Evolutionary conservation across 768 basidiomycete species (phyloP).

Genomic region (Paxillus rubicundulus): DNA sequence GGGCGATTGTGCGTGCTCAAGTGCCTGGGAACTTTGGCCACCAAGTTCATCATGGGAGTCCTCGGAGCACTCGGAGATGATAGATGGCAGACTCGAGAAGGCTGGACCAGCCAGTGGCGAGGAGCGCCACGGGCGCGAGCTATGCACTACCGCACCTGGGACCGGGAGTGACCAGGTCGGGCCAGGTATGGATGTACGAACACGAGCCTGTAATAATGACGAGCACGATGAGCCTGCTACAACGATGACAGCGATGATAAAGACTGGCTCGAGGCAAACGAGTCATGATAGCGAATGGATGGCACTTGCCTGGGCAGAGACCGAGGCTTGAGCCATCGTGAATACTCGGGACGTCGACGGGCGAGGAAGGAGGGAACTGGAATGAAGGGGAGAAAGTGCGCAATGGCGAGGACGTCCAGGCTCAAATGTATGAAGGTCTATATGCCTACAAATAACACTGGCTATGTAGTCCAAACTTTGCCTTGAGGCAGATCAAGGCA

Average conservation of each 20-base stretch:
- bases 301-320: background rate
- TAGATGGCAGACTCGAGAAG: slow-evolving; percentile 25
- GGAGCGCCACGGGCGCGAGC: slow-evolving; percentile 29
- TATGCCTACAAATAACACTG: background rate
- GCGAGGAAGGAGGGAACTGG: too few species aligned
- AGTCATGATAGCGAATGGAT: background rate
- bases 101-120: slow-evolving; percentile 28
- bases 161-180: slow-evolving; percentile 6
- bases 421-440: too few species aligned
- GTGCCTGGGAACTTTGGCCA: background rate
- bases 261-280: background rate
- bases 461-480: background rate
- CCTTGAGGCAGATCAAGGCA: background rate
- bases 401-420: background rate
- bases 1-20: slow-evolving; percentile 9
- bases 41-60: slow-evolving; percentile 12
- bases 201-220: slow-evolving; percentile 23
- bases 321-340: background rate
- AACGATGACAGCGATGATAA: background rate
- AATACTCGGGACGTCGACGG: too few species aligned
- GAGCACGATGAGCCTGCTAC: background rate
- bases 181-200: slow-evolving; percentile 6
- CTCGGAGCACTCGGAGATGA: slow-evolving; percentile 20
- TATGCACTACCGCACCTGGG: slow-evolving; percentile 3
- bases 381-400: background rate